phyloP scores from a whole-genome alignment of 139 green algal genomes.

The Chlorella sp. region DNA sequence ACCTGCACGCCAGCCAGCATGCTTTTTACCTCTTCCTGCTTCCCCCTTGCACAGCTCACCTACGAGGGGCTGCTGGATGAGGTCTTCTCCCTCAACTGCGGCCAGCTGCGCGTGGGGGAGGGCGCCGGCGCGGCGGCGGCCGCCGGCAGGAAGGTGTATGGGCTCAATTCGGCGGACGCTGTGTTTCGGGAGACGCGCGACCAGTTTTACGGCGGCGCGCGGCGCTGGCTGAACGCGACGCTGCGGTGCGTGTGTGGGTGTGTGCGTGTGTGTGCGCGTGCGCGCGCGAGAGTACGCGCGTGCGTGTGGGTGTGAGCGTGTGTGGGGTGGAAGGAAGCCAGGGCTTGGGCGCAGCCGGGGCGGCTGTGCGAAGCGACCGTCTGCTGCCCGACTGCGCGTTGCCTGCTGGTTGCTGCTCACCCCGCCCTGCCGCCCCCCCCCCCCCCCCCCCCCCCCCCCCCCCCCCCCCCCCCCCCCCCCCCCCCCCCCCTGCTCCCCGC shows the following conservation, averaged over 20 bases:
- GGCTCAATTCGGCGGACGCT: slow-evolving; percentile 58
- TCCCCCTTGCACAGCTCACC: slow-evolving; percentile 64
- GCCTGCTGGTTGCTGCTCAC: neutral
- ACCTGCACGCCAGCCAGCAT: too few relatives aligned
- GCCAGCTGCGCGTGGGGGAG: slow-evolving; percentile 22
- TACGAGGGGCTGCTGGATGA: slow-evolving; percentile 97
- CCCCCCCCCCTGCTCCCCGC: too few relatives aligned
- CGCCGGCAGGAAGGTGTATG: slow-evolving; percentile 27
- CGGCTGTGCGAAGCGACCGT: neutral
- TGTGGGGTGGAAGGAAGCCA: too few relatives aligned
- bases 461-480: too few relatives aligned
- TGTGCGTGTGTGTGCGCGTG: neutral
- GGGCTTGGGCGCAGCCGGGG: too few relatives aligned
- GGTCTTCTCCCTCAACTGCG: slow-evolving; percentile 74
- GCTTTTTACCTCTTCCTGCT: too few relatives aligned
- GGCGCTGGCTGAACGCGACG: slow-evolving; percentile 44
- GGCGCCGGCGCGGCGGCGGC: neutral
- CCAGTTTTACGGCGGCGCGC: slow-evolving; percentile 36
- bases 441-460: too few relatives aligned
- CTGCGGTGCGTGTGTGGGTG: slow-evolving; percentile 13
- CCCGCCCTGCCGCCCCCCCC: too few relatives aligned
- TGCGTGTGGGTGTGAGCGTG: too few relatives aligned
- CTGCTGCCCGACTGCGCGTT: neutral
- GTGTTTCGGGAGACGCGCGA: slow-evolving; percentile 71
- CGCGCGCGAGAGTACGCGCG: too few relatives aligned